Percentiles rank a stretch among this genome's conserved stretches.
phyloP scores from a whole-genome alignment of 306 rosid genomes.

The Quercus robur region DNA sequence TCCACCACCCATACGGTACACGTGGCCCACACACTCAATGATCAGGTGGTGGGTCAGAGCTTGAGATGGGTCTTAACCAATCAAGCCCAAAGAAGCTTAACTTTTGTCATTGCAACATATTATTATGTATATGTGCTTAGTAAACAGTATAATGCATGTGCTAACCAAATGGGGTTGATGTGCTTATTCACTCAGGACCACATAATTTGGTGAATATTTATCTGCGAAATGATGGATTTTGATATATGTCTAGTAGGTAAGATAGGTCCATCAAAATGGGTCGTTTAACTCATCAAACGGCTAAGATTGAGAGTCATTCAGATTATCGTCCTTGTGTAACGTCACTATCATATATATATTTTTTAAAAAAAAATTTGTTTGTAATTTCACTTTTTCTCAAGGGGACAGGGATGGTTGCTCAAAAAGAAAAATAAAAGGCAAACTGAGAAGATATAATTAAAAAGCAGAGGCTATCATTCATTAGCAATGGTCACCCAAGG shows the following conservation, averaged over 20 bases:
- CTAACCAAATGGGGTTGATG: slow-evolving; percentile 28
- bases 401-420: slow-evolving; percentile 38
- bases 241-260: slow-evolving; percentile 30
- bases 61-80: slow-evolving; percentile 44
- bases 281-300: slow-evolving; percentile 33
- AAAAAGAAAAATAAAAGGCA: slow-evolving; percentile 13
- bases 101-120: slow-evolving; percentile 27
- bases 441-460: slow-evolving; percentile 19
- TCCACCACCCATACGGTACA: slow-evolving; percentile 43
- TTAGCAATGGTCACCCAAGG: slow-evolving; percentile 19
- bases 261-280: slow-evolving; percentile 42
- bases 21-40: slow-evolving; percentile 59
- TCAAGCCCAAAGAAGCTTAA: slow-evolving; percentile 24
- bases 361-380: neutral
- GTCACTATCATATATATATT: slow-evolving; percentile 28
- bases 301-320: slow-evolving; percentile 25
- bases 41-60: slow-evolving; percentile 36
- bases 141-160: slow-evolving; percentile 54
- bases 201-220: slow-evolving; percentile 29
- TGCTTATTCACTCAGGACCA: slow-evolving; percentile 34
- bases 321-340: slow-evolving; percentile 19
- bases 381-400: neutral
- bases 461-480: slow-evolving; percentile 33
- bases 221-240: slow-evolving; percentile 17
- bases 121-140: slow-evolving; percentile 21